phyloP scores from a whole-genome alignment of 176 grass and related monocot genomes.

The Eleusine indica region DNA sequence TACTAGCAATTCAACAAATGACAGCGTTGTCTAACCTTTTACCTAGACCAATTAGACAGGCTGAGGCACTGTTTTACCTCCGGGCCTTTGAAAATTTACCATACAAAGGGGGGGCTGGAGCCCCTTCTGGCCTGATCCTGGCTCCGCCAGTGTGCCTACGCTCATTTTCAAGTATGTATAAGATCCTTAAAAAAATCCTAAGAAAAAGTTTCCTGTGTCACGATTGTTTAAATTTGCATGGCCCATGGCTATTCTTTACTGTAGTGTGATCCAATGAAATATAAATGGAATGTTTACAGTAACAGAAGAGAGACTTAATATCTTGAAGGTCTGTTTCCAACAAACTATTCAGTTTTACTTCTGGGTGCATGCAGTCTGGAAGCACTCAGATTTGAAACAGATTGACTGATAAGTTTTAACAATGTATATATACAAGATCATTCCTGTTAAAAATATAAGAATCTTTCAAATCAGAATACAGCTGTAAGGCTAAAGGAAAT shows the following conservation, averaged over 20 bases:
- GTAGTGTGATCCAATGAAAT: not conserved
- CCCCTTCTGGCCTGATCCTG: too few relatives aligned
- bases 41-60: too few relatives aligned
- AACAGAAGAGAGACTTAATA: not conserved
- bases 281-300: not conserved
- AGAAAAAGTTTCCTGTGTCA: not conserved
- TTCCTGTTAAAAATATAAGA: not conserved
- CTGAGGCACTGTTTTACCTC: too few relatives aligned
- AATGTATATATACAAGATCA: constrained; percentile 1
- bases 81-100: too few relatives aligned
- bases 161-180: not conserved
- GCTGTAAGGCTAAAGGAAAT: not conserved
- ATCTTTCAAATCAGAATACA: not conserved
- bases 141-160: too few relatives aligned
- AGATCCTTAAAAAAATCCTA: not conserved
- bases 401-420: not conserved
- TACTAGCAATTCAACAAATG: too few relatives aligned
- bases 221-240: not conserved
- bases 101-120: too few relatives aligned
- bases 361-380: not conserved
- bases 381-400: not conserved
- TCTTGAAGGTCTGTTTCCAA: not conserved
- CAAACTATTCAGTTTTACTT: not conserved
- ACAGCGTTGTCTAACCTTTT: too few relatives aligned
- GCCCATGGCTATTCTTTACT: not conserved